Base-by-base conservation (phyloP, 495 filamentous ascomycete species). In the Copromyces sp. region DNA sequence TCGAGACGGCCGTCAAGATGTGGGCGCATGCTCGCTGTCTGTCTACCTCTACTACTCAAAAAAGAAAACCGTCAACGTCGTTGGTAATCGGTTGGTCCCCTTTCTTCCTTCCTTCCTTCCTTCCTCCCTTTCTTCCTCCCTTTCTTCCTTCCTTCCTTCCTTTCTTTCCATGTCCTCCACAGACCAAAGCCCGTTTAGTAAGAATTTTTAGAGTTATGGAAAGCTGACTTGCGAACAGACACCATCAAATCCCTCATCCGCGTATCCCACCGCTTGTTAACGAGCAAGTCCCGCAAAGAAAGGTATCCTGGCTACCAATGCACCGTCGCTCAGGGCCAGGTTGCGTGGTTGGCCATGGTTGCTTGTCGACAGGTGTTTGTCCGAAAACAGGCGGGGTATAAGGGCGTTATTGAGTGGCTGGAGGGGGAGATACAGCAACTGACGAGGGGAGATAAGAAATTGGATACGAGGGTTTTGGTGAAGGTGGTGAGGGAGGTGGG, bases 1-100 rank as follows among this genome's bases (percentile, higher is more conserved):
- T 86, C 39, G 93, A 94, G 73, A 86, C 90, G 4, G 94, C 93
- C 2, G 91, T 90, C 80, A 96, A 94, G 79, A 92, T 92, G 85
- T 94, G 93, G 83, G 88, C 90, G 9, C 96, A 98, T 74, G 84
- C 87, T 68, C 88, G 88, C 45, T 88, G 87, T 68, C 83, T 97
- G 35, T 82, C 40, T 41, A 12, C 9, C 2, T 82, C 40, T 41
- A 12, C 9, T 7, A 3, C 40, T 17, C 84, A 9, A 79, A 76
- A 3, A 78, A 80, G 9, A 88, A 85, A 70, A 86, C 90, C 91
- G 12, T 76, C 83, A 3, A 47, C 82, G 3, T 77, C 70, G 29
- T 78, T 95, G 2, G 75, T 94, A 32, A 89, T 90, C 1, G 24
- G 24, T 24, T 24, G 24, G 24, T 24, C 24, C 24, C 24, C 24